These are phyloP conservation scores for Yamadazyma olivae DNA, from an alignment of 805 yeast species.

Conservation along the genomic window DNA sequence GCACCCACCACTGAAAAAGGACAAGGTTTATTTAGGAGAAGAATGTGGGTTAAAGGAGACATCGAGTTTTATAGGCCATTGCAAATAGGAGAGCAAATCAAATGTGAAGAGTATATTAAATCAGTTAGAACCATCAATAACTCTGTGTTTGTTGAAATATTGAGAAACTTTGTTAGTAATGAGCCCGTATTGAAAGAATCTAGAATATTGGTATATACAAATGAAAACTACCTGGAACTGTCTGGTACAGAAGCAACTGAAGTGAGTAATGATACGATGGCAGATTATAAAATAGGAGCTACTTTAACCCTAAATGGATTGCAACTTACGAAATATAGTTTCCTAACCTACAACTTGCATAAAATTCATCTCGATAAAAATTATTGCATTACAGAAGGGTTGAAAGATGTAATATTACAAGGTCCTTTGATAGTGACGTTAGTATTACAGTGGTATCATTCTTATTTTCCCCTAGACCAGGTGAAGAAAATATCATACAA, in stretches of 20 bases:
- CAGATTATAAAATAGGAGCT: neutral
- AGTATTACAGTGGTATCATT: conserved; percentile 49
- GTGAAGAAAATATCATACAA: conserved; percentile 6
- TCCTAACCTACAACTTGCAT: conserved; percentile 80
- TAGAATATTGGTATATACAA: conserved; percentile 62
- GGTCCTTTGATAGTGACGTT: conserved; percentile 78
- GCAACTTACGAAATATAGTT: conserved; percentile 54
- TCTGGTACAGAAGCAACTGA: neutral
- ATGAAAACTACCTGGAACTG: conserved; percentile 28
- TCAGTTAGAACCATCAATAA: conserved; percentile 32
- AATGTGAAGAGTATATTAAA: conserved; percentile 53
- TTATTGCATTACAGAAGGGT: conserved; percentile 60
- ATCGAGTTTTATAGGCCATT: conserved; percentile 35
- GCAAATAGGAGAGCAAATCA: conserved; percentile 27
- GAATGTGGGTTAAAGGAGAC: conserved; percentile 82
- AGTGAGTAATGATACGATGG: too few species aligned
- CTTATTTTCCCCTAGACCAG: neutral
- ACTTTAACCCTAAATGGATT: neutral
- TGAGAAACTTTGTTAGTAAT: conserved; percentile 29
- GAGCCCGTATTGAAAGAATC: conserved; percentile 40
- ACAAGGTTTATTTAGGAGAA: conserved; percentile 41
- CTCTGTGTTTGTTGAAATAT: conserved; percentile 52
- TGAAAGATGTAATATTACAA: conserved; percentile 63
- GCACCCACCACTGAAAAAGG: conserved; percentile 44
- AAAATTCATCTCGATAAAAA: conserved; percentile 68